Base-by-base conservation (phyloP, 768 basidiomycete species). In the Kwoniella dendrophila region DNA sequence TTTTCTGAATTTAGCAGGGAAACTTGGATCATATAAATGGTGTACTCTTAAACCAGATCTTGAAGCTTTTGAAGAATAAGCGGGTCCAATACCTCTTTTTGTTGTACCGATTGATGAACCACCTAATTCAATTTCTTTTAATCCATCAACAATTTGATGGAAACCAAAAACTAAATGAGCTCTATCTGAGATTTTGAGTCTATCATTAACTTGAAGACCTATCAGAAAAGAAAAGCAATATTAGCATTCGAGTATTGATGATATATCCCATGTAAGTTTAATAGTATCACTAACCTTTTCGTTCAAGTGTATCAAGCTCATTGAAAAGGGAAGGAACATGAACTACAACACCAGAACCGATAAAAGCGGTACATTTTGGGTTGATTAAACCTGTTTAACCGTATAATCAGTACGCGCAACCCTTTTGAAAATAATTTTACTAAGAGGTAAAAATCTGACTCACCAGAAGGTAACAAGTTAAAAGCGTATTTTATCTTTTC, bases 101-200 rank as follows among this genome's bases (percentile, higher is more conserved):
- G 96, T 99, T 33, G 96, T 99, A 26, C 96, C 96, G 75, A 99
- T 98, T n/a, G 65, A 71, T 22, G 66, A 73, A 8, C 91, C 90
- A 24, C 96, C 96, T 24, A 98, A 85, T 78, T 98, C 96, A 38
- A 92, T 91, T 79, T 99, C 96, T 79, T 98, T 99, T 73, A 99
- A 82, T 4, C 96, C 96, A 76, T 99, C 96, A 29, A 98, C 96
- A 74, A 98, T 97, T 82, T 99, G 96, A 81, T 99, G 96, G 80
- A 99, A 98, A 78, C 98, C 96, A 74, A 99, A 93, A 33, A 99
- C 96, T 63, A 99, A 87, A 66, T 95, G 92, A 3, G 96, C 92
- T 66, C 96, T 88, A 81, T 98, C 93, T 26, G 95, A 98, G 69
- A 99, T 84, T 78, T 96, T 89, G 20, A 99, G 81, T 33, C 96